Conservation (phyloP, 176 grass and related monocot genomes). For the Oryza officinalis region DNA sequence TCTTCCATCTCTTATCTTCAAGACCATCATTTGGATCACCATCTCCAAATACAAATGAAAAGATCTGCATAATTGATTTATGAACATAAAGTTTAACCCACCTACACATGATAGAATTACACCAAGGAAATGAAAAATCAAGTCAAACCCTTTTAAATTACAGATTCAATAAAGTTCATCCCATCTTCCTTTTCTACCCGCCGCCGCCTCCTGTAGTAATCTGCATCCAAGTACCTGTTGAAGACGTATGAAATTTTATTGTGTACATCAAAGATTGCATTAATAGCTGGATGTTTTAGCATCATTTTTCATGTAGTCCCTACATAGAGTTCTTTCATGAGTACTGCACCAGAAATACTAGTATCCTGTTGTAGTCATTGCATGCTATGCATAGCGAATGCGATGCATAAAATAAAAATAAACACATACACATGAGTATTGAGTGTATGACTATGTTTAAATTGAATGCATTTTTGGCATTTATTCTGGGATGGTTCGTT, state of each 20-base stretch:
- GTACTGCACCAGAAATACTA: background rate
- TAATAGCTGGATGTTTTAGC: background rate
- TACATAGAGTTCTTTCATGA: background rate
- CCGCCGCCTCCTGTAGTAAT: conserved; percentile 82
- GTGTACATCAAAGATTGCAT: conserved; percentile 5
- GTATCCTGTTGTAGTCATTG: background rate
- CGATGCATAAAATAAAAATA: background rate
- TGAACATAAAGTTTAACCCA: conserved; percentile 46
- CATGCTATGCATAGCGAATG: background rate
- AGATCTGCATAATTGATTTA: conserved; percentile 61
- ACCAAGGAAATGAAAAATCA: conserved; percentile 55
- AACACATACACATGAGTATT: background rate
- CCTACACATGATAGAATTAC: conserved; percentile 8
- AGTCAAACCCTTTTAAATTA: conserved; percentile 95
- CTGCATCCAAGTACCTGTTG: conserved; percentile 83
- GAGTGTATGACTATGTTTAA: background rate
- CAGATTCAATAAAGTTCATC: conserved; percentile 99
- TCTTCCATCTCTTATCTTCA: conserved; percentile 97
- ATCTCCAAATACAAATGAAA: conserved; percentile 99
- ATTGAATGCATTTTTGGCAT: background rate
- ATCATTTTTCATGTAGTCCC: background rate
- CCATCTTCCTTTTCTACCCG: conserved; percentile 62
- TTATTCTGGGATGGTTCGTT: background rate
- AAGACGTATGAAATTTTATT: conserved; percentile 6
- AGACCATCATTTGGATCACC: conserved; percentile 94